Evolutionary conservation across 768 basidiomycete species (phyloP).

Genomic region (Collybia nuda): DNA sequence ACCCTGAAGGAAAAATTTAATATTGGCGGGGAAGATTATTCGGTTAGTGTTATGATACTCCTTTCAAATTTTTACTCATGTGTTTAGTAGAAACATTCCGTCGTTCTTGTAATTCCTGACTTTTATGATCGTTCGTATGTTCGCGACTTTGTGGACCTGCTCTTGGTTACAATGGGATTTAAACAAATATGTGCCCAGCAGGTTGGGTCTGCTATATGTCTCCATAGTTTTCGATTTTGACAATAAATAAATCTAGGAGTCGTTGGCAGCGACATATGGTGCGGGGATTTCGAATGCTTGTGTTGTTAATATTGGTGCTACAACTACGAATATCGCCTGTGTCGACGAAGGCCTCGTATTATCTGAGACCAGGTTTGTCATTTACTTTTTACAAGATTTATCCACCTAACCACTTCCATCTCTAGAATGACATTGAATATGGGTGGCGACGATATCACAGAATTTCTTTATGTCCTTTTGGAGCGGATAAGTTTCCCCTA

Average conservation of each 20-base stretch:
- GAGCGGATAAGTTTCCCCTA: conserved; percentile 87
- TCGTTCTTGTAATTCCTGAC: conserved; percentile 89
- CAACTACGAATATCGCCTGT: conserved; percentile 81
- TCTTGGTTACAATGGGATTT: conserved; percentile 84
- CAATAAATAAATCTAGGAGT: conserved; percentile 56
- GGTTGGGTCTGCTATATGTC: conserved; percentile 36
- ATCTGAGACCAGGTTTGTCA: conserved; percentile 78
- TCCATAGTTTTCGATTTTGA: neutral
- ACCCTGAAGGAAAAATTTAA: conserved; percentile 62
- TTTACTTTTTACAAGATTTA: neutral
- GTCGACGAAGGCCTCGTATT: conserved; percentile 93
- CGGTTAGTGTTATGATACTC: conserved; percentile 40
- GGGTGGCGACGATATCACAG: conserved; percentile 95
- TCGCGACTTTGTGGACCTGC: conserved; percentile 68
- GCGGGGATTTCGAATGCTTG: conserved; percentile 95
- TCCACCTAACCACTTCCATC: neutral
- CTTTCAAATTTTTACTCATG: neutral
- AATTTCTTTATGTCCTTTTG: conserved; percentile 79
- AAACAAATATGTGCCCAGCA: conserved; percentile 92
- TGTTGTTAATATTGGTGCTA: conserved; percentile 92
- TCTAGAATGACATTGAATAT: conserved; percentile 76
- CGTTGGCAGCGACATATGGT: conserved; percentile 90
- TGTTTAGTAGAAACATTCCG: conserved; percentile 71
- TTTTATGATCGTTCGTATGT: conserved; percentile 86
- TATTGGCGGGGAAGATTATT: conserved; percentile 53